These are phyloP conservation scores for Ambrosiella cleistominuta DNA, from an alignment of 2,329 filamentous ascomycete species.

Conservation along the genomic window DNA sequence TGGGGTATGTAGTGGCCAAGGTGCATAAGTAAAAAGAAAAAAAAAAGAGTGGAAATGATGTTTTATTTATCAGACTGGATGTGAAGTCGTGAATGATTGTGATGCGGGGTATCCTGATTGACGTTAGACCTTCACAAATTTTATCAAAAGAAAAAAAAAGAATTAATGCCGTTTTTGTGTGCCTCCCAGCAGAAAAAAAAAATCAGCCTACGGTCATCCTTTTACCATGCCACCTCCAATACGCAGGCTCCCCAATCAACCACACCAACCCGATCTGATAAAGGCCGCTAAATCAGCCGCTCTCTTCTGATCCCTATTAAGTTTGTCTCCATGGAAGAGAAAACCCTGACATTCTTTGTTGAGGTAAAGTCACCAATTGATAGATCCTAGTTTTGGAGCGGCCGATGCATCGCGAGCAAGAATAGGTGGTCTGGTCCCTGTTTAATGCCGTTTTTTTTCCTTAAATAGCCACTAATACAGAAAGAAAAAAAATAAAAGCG, in stretches of 20 bases:
- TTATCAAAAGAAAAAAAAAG: not conserved
- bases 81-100: not conserved
- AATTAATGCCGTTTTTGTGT: not conserved
- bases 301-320: not conserved
- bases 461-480: too few relatives aligned
- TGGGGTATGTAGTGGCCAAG: not conserved
- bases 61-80: too few relatives aligned
- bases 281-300: not conserved
- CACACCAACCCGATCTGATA: slow-evolving; percentile 3
- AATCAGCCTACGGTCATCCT: not conserved
- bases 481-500: too few relatives aligned
- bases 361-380: too few relatives aligned
- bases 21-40: too few relatives aligned
- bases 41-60: too few relatives aligned
- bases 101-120: slow-evolving; percentile 3
- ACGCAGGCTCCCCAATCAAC: not conserved
- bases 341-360: not conserved
- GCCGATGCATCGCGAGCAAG: too few relatives aligned
- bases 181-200: not conserved
- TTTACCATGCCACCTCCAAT: too few relatives aligned
- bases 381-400: too few relatives aligned
- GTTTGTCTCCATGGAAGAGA: not conserved
- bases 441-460: too few relatives aligned
- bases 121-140: not conserved
- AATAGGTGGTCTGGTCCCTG: too few relatives aligned